Evolutionary conservation across 2,329 filamentous ascomycete species (phyloP), one percentile per base, ranked within the genome.

Genomic region (Incumbomyces delicatus): DNA sequence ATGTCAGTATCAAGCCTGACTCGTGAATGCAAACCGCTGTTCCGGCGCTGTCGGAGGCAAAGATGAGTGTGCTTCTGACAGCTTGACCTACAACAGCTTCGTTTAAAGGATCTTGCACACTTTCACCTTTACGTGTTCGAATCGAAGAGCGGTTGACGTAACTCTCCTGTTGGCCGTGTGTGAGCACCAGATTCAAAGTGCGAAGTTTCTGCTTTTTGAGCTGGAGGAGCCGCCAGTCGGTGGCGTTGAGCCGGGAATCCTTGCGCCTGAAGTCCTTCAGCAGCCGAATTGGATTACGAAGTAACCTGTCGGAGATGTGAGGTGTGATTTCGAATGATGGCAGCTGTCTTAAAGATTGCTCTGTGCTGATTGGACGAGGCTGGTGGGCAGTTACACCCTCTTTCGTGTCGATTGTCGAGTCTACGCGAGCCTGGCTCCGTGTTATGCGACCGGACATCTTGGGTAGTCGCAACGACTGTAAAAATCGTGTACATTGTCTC

Each of bases 1-100:
- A 76, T 1, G 71, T 75, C 16, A 76, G 58, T 3, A 75, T 53
- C 34, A 73, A 60, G 3, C 74, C 73, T 2, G 56, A 46, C 0
- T 63, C 51, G 0, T 66, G 64, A 30, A 76, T 67, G 51, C 71
- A 75, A 2, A 76, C 65, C 0, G 73, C 73, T 1, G 72, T 75
- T 4, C 72, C 71, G 4, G 72, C 73, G 50, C 73, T 67, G 20
- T 69, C 58, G 49, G 73, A 70, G 0, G 69, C 69, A 50, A 75
- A 76, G 18, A 76, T 66, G 4, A 74, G 61, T 44, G 44, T 44
- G 12, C 16, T 16, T 39, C n/a, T 16, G 6, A 39, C 18, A 6
- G 36, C 36, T 13, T 18, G n/a, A 3, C 13, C 18, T 14, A 39
- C 13, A 3, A 18, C 20, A 22, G 36, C 36, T 17, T 3, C 6